Percentiles rank a stretch among this genome's conserved stretches.
Conservation (phyloP, 129 eudicot genomes). For the Lactuca sativa region DNA sequence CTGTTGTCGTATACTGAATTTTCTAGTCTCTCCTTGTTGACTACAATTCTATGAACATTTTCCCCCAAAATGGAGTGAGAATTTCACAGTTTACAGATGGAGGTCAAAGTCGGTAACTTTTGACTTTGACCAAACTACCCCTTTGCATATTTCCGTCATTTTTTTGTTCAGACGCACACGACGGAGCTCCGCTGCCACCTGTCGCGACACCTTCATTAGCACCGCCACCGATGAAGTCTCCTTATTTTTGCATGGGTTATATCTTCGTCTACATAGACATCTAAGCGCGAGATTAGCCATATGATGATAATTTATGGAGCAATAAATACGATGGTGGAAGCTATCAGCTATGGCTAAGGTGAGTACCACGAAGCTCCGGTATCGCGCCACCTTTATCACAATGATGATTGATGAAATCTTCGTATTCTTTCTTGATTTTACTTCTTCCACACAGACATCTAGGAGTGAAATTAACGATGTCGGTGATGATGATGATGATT, state of each 20-base stretch:
- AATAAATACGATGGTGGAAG: neutral
- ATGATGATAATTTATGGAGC: neutral
- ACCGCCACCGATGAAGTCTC: neutral
- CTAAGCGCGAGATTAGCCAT: neutral
- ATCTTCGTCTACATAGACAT: neutral
- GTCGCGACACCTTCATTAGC: neutral
- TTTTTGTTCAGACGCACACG: neutral
- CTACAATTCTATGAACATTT: neutral
- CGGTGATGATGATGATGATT: constrained; percentile 2
- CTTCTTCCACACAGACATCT: constrained; percentile 3
- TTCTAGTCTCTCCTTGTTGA: constrained; percentile 29
- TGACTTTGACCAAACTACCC: constrained; percentile 1
- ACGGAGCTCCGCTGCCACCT: neutral
- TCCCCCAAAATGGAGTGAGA: constrained; percentile 1
- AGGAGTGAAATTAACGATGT: neutral
- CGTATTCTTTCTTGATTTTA: neutral
- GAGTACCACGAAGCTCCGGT: constrained; percentile 3
- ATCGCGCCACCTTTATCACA: neutral
- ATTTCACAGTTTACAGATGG: constrained; percentile 12
- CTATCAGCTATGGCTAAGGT: neutral
- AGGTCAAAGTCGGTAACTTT: constrained; percentile 14
- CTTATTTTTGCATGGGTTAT: neutral
- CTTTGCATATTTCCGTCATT: neutral
- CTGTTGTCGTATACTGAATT: constrained; percentile 8
- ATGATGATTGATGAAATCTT: neutral